Percentiles rank a stretch among this genome's conserved stretches.
Conservation (phyloP, 108 stramenopile species). For the Fistulifera pelliculosa region DNA sequence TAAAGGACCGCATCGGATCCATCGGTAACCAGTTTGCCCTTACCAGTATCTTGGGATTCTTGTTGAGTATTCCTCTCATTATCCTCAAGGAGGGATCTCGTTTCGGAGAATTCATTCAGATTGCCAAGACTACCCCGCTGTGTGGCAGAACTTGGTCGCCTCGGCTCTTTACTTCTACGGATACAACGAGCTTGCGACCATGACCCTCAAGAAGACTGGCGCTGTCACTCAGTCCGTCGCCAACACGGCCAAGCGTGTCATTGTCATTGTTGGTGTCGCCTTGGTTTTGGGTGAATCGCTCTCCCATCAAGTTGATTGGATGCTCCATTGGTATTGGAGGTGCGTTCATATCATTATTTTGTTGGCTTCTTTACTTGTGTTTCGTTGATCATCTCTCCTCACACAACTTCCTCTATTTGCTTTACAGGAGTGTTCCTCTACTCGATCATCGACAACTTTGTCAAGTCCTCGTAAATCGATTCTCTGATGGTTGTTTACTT, state of each 20-base stretch:
- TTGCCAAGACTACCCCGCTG: constrained; percentile 73
- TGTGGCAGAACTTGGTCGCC: constrained; percentile 75
- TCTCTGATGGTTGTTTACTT: not conserved
- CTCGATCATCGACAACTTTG: constrained; percentile 67
- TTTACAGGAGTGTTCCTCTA: constrained; percentile 78
- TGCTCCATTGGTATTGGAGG: constrained; percentile 83
- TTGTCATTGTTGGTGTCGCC: constrained; percentile 87
- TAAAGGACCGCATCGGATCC: constrained; percentile 83
- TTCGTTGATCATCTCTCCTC: no score
- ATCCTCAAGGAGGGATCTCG: constrained; percentile 60
- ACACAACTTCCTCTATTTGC: no score
- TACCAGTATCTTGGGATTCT: constrained; percentile 77
- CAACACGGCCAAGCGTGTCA: constrained; percentile 94
- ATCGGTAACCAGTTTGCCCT: constrained; percentile 91
- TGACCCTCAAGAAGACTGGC: constrained; percentile 92
- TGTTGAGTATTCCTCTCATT: constrained; percentile 72
- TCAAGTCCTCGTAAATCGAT: constrained; percentile 33
- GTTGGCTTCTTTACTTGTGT: no score
- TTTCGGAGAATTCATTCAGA: constrained; percentile 66
- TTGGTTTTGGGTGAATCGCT: constrained; percentile 83
- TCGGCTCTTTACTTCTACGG: constrained; percentile 92
- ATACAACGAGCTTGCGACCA: constrained; percentile 91
- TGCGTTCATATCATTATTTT: no score
- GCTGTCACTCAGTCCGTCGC: constrained; percentile 92
- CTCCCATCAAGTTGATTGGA: constrained; percentile 83